Conservation (phyloP, 208 protist species). For the Trypanosoma conorhini region DNA sequence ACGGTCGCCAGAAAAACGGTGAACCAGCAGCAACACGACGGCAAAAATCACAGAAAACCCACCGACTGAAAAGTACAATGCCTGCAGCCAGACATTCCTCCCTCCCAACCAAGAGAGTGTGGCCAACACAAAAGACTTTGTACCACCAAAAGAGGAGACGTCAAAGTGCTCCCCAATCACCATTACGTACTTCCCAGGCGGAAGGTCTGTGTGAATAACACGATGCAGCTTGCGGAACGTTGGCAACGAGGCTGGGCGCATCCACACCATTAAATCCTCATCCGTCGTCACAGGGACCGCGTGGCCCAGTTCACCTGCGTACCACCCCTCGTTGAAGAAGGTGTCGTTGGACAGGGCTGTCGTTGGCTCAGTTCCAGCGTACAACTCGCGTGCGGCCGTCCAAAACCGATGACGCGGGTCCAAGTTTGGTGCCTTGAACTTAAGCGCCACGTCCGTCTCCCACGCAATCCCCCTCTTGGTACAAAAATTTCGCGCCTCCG, state of each 20-base stretch:
- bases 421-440: constrained; percentile 80
- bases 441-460: constrained; percentile 82
- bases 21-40: constrained; percentile 65
- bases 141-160: constrained; percentile 89
- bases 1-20: constrained; percentile 38
- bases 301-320: constrained; percentile 80
- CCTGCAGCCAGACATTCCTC: constrained; percentile 93
- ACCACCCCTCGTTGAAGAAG: constrained; percentile 88
- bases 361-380: constrained; percentile 39
- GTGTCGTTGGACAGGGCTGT: constrained; percentile 48
- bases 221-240: constrained; percentile 98
- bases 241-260: constrained; percentile 94
- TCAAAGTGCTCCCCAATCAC: constrained; percentile 92
- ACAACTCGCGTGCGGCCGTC: constrained; percentile 47
- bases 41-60: constrained; percentile 80
- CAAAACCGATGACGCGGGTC: constrained; percentile 34
- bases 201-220: constrained; percentile 83
- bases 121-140: constrained; percentile 95
- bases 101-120: constrained; percentile 96
- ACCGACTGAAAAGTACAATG: constrained; percentile 94
- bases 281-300: constrained; percentile 86
- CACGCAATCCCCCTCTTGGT: constrained; percentile 95
- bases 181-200: constrained; percentile 89
- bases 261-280: constrained; percentile 99
- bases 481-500: constrained; percentile 44